phyloP scores from a whole-genome alignment of 495 filamentous ascomycete species.

The Xylaria telfairii region DNA sequence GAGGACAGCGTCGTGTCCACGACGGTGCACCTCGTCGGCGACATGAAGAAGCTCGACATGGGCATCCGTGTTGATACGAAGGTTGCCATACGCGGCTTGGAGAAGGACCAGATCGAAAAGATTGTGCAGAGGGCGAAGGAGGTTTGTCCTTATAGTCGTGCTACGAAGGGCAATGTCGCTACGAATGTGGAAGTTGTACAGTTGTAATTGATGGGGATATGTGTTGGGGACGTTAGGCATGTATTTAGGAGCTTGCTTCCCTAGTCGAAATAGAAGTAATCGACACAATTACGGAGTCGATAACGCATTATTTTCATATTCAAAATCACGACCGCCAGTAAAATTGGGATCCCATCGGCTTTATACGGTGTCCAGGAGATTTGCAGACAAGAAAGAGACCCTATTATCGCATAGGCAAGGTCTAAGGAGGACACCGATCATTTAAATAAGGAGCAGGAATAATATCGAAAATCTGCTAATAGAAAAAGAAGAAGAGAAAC shows the following conservation, averaged over 20 bases:
- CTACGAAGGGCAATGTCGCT: conserved; percentile 22
- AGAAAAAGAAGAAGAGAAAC: too few species aligned
- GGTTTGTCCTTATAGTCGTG: conserved; percentile 28
- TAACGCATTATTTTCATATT: too few species aligned
- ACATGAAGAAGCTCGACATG: conserved; percentile 27
- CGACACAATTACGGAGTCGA: not conserved
- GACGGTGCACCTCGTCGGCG: conserved; percentile 29
- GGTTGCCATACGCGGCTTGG: conserved; percentile 17
- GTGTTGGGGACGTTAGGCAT: not conserved
- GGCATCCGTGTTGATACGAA: conserved; percentile 23
- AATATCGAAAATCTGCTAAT: too few species aligned
- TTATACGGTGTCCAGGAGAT: too few species aligned
- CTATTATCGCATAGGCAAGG: too few species aligned
- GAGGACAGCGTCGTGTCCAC: conserved; percentile 23
- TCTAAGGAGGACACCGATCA: too few species aligned
- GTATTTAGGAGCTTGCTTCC: not conserved
- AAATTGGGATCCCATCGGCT: too few species aligned
- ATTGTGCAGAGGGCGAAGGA: conserved; percentile 19
- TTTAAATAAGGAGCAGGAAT: too few species aligned
- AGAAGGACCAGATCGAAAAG: conserved; percentile 20
- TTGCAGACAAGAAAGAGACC: too few species aligned
- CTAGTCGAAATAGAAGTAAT: not conserved
- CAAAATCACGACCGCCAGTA: too few species aligned
- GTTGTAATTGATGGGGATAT: not conserved
- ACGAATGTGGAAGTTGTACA: conserved; percentile 17